A percentile compares a stretch with the other conserved stretches of the same genome.
phyloP scores from a whole-genome alignment of 176 grass and related monocot species.

The Cenchrus purpureus region DNA sequence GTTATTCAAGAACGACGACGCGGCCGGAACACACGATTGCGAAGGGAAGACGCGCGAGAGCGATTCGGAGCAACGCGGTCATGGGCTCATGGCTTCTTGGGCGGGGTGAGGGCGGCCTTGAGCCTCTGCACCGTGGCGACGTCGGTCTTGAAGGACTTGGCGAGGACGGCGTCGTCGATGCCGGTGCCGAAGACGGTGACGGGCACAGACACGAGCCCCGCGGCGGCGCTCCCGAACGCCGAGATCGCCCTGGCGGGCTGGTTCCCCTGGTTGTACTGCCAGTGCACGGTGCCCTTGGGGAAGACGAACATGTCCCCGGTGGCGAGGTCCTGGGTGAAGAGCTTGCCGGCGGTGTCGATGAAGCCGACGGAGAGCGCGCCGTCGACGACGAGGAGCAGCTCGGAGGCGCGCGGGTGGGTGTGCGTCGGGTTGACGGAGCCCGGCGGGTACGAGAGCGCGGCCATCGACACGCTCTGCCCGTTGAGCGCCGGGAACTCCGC shows the following conservation, averaged over 20 bases:
- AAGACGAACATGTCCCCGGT: slow-evolving; percentile 56
- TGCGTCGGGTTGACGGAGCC: slow-evolving; percentile 50
- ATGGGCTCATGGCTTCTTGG: slow-evolving; percentile 8
- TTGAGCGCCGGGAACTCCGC: slow-evolving; percentile 49
- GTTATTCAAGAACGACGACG: slow-evolving; percentile 7
- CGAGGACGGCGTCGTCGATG: slow-evolving; percentile 19
- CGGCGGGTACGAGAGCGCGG: slow-evolving; percentile 34
- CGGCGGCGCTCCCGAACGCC: slow-evolving; percentile 27
- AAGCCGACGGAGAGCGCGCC: slow-evolving; percentile 60
- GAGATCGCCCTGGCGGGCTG: slow-evolving; percentile 22
- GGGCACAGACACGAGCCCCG: slow-evolving; percentile 11
- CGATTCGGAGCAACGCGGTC: background rate
- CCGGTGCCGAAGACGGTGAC: slow-evolving; percentile 43
- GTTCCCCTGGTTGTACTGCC: slow-evolving; percentile 43
- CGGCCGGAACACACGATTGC: background rate
- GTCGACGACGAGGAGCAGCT: slow-evolving; percentile 54
- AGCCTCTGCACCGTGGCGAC: slow-evolving; percentile 30
- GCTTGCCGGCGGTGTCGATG: slow-evolving; percentile 41
- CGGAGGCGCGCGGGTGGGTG: slow-evolving; percentile 63
- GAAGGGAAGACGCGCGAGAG: background rate
- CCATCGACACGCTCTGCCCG: slow-evolving; percentile 54
- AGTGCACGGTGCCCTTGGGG: slow-evolving; percentile 62
- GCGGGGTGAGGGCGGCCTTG: background rate
- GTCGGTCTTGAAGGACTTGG: slow-evolving; percentile 49
- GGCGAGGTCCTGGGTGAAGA: slow-evolving; percentile 40